Conservation (phyloP, 106 monocot genomes). For the Ottelia alismoides region DNA sequence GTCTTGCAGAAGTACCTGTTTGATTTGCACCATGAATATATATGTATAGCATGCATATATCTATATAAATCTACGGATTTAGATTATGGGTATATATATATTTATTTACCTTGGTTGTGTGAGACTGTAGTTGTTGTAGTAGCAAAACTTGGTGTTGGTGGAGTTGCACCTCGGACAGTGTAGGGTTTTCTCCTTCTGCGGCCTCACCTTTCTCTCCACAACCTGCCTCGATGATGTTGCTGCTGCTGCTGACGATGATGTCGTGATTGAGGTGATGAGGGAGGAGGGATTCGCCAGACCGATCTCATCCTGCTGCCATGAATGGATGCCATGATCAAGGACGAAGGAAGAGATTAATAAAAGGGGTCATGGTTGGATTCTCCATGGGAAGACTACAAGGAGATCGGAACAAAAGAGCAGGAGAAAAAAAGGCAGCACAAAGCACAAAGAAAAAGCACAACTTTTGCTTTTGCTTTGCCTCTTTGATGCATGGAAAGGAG, state of each 20-base stretch:
- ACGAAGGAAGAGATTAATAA: neutral
- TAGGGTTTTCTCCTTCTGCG: constrained; percentile 8
- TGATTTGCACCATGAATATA: no score
- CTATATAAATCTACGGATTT: no score
- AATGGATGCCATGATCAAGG: neutral
- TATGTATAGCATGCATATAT: no score
- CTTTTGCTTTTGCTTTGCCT: no score
- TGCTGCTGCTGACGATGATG: neutral
- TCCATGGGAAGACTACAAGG: no score
- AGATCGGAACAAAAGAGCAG: no score
- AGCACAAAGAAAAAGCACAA: no score
- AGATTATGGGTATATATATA: no score
- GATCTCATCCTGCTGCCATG: constrained; percentile 13
- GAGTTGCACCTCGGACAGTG: constrained; percentile 20
- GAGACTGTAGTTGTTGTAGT: constrained; percentile 16
- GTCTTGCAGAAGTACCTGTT: constrained; percentile 21
- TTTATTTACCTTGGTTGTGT: no score
- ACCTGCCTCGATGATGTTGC: constrained; percentile 6
- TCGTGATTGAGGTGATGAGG: constrained; percentile 3
- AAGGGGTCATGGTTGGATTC: no score
- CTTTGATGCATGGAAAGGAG: no score
- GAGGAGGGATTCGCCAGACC: constrained; percentile 4
- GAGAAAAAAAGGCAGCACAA: no score
- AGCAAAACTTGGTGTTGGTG: constrained; percentile 15
- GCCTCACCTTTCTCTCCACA: constrained; percentile 12